phyloP scores from a whole-genome alignment of 2,329 filamentous ascomycete genomes.

The Aspergillus neotritici region DNA sequence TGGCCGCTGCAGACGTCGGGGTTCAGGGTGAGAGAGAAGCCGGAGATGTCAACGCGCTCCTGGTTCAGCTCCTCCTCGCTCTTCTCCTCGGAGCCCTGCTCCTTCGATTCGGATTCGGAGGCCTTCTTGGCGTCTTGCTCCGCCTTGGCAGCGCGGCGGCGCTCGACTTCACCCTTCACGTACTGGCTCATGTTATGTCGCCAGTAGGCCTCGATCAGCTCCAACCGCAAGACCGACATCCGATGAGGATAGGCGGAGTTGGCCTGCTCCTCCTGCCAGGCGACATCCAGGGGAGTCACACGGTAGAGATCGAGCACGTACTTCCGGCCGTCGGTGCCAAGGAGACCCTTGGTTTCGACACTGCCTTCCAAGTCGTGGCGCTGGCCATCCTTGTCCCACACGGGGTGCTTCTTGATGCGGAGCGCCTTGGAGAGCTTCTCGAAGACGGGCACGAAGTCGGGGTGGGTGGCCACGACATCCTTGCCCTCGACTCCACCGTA shows the following conservation, averaged over 20 bases:
- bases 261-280: slow-evolving; percentile 75
- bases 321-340: slow-evolving; percentile 92
- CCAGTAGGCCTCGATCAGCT: slow-evolving; percentile 81
- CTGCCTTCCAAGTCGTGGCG: slow-evolving; percentile 89
- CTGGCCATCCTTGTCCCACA: slow-evolving; percentile 95
- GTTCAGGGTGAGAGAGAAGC: slow-evolving; percentile 84
- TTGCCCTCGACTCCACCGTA: slow-evolving; percentile 98
- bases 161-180: slow-evolving; percentile 71
- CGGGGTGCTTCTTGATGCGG: slow-evolving; percentile 86
- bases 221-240: slow-evolving; percentile 88
- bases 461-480: slow-evolving; percentile 85
- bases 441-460: slow-evolving; percentile 77
- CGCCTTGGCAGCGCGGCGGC: slow-evolving; percentile 47
- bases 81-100: slow-evolving; percentile 37
- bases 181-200: slow-evolving; percentile 84
- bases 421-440: slow-evolving; percentile 85
- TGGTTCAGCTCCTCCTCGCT: slow-evolving; percentile 41
- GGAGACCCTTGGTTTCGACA: slow-evolving; percentile 95
- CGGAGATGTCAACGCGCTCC: slow-evolving; percentile 75
- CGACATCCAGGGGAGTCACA: slow-evolving; percentile 83
- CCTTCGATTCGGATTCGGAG: slow-evolving; percentile 37
- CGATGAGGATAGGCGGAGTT: slow-evolving; percentile 74
- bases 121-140: slow-evolving; percentile 33
- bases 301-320: slow-evolving; percentile 97
- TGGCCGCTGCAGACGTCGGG: slow-evolving; percentile 95